phyloP scores from a whole-genome alignment of 108 stramenopile genomes.

The Stephanodiscus triporus region DNA sequence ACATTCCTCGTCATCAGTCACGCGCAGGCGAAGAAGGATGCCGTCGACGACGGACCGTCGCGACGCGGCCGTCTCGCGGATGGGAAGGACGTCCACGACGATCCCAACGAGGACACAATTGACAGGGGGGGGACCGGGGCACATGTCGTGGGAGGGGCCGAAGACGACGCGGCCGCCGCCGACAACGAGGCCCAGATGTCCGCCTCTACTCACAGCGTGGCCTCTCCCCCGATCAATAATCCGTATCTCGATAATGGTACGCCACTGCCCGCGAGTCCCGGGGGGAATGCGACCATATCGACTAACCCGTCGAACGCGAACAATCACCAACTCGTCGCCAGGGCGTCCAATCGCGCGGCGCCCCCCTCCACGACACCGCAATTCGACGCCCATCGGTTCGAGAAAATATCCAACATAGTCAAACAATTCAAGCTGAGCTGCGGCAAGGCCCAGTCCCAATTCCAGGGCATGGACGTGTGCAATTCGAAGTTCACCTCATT shows the following conservation, averaged over 20 bases:
- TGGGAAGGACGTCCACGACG: conserved; percentile 1
- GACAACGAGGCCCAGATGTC: conserved; percentile 29
- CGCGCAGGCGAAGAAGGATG: conserved; percentile 56
- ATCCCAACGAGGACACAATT: neutral
- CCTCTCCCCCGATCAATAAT: conserved; percentile 26
- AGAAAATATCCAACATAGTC: conserved; percentile 99
- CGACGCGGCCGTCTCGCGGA: neutral
- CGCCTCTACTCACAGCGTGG: conserved; percentile 27
- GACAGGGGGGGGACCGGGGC: neutral
- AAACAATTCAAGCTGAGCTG: conserved; percentile 99
- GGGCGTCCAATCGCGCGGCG: neutral
- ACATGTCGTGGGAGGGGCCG: neutral
- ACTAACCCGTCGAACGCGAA: conserved; percentile 1
- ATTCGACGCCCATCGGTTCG: conserved; percentile 98
- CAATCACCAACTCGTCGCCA: conserved; percentile 15
- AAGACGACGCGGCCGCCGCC: conserved; percentile 1
- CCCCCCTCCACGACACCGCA: conserved; percentile 64
- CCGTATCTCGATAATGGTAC: conserved; percentile 12
- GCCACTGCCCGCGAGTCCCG: neutral
- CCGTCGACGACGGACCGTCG: conserved; percentile 4
- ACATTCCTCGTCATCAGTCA: conserved; percentile 98
- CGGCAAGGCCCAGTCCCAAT: conserved; percentile 93
- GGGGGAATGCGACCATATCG: conserved; percentile 2
- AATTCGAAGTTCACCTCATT: conserved; percentile 91
- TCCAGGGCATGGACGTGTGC: conserved; percentile 96